phyloP scores from a whole-genome alignment of 768 basidiomycete species.

The Asterophora lycoperdoides region DNA sequence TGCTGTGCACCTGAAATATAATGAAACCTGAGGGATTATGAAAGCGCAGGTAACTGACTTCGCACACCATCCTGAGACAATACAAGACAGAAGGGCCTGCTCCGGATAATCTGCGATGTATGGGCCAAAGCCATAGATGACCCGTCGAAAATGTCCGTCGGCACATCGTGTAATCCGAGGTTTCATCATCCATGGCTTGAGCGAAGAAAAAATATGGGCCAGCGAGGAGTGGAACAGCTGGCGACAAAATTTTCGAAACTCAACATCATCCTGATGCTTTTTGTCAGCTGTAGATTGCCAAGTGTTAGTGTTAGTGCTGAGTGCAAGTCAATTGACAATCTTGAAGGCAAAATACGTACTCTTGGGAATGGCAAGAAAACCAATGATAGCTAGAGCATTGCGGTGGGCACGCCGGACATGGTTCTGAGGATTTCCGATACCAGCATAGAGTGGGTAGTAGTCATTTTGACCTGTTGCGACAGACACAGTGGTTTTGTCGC shows the following conservation, averaged over 20 bases:
- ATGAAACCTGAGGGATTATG: too few relatives aligned
- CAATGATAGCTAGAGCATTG: constrained; percentile 17
- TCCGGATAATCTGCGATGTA: constrained; percentile 20
- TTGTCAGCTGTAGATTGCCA: not conserved
- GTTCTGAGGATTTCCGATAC: constrained; percentile 30
- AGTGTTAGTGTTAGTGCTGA: not conserved
- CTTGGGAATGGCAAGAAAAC: constrained; percentile 6
- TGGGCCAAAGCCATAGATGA: constrained; percentile 22
- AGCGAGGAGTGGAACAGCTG: constrained; percentile 21
- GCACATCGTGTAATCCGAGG: constrained; percentile 20
- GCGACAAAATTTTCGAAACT: constrained; percentile 14
- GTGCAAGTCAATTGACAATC: too few relatives aligned
- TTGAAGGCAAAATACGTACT: not conserved
- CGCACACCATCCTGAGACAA: too few relatives aligned
- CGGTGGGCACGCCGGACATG: constrained; percentile 27
- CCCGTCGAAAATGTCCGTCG: constrained; percentile 21
- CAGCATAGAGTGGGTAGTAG: constrained; percentile 32
- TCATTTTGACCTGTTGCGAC: constrained; percentile 33
- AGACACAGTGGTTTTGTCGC: constrained; percentile 35
- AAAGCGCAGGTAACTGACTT: too few relatives aligned
- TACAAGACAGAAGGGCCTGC: too few relatives aligned
- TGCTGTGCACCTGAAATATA: too few relatives aligned
- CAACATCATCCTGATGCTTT: not conserved
- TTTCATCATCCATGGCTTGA: constrained; percentile 19
- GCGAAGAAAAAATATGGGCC: constrained; percentile 11